A percentile compares a stretch with the other conserved stretches of the same genome.
phyloP scores from a whole-genome alignment of 495 filamentous ascomycete genomes.

The Lophiostoma macrostomum region DNA sequence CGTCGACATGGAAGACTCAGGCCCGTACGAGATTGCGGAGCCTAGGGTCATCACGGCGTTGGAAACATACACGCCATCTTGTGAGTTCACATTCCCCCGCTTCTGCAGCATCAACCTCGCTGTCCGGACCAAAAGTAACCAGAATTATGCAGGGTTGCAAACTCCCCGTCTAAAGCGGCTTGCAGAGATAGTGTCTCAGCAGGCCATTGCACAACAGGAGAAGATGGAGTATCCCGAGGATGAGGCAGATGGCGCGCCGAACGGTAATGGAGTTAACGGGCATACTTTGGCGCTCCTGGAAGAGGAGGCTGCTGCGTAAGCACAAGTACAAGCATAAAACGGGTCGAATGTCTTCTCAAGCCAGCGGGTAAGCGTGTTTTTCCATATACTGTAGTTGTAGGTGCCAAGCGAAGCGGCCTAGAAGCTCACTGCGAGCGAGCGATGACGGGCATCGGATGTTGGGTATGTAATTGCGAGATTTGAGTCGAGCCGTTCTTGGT shows the following conservation, averaged over 20 bases:
- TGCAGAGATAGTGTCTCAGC: conserved; percentile 94
- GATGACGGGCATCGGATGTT: too few species aligned
- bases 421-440: too few species aligned
- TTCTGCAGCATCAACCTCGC: too few species aligned
- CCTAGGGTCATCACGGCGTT: conserved; percentile 91
- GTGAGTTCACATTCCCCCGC: conserved; percentile 50
- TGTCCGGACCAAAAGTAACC: conserved; percentile 25
- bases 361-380: too few species aligned
- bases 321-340: too few species aligned
- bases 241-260: conserved; percentile 39
- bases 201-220: conserved; percentile 91
- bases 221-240: conserved; percentile 58
- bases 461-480: conserved; percentile 28
- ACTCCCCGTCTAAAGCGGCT: conserved; percentile 89
- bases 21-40: conserved; percentile 98
- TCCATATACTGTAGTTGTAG: too few species aligned
- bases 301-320: conserved; percentile 18
- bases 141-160: conserved; percentile 70
- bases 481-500: not conserved
- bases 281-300: conserved; percentile 26
- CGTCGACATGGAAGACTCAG: conserved; percentile 98
- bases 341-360: too few species aligned
- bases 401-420: too few species aligned
- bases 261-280: conserved; percentile 22
- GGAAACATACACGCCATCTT: conserved; percentile 96